These are phyloP conservation scores for Populus simonii DNA, from an alignment of 345 rosid species.

Conservation along the genomic window DNA sequence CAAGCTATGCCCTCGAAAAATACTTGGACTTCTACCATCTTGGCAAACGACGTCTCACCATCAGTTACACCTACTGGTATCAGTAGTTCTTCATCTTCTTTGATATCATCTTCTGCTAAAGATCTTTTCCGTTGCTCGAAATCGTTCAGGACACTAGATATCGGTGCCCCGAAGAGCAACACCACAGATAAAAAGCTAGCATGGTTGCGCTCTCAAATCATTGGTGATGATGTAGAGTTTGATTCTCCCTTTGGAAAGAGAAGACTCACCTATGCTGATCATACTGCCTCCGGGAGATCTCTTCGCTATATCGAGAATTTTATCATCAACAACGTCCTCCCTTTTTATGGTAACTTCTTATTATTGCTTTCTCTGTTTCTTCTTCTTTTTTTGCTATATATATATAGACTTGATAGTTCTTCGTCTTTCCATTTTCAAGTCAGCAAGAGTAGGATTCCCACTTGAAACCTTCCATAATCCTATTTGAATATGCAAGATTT, in stretches of 20 bases:
- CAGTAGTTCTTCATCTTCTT: neutral
- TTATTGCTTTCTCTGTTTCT: neutral
- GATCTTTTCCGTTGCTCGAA: neutral
- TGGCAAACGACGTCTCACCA: neutral
- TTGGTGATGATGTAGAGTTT: constrained; percentile 37
- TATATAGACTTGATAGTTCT: neutral
- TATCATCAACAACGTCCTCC: constrained; percentile 48
- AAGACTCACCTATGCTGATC: constrained; percentile 51
- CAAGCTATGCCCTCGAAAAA: neutral
- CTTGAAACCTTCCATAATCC: neutral
- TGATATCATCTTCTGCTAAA: neutral
- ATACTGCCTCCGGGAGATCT: constrained; percentile 56
- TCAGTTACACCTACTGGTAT: neutral
- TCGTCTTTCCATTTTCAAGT: neutral
- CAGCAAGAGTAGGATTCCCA: neutral
- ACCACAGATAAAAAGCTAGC: constrained; percentile 28
- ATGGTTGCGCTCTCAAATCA: constrained; percentile 54
- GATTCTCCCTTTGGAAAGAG: constrained; percentile 53
- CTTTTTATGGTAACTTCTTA: constrained; percentile 41
- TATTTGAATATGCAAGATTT: no score
- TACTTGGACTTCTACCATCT: neutral
- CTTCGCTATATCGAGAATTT: constrained; percentile 51
- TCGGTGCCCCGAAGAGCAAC: constrained; percentile 25
- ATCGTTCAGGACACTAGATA: constrained; percentile 14
- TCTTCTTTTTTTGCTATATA: neutral